Evolutionary conservation across 805 yeast genomes (phyloP).

Genomic region (Kuraishia hungarica): DNA sequence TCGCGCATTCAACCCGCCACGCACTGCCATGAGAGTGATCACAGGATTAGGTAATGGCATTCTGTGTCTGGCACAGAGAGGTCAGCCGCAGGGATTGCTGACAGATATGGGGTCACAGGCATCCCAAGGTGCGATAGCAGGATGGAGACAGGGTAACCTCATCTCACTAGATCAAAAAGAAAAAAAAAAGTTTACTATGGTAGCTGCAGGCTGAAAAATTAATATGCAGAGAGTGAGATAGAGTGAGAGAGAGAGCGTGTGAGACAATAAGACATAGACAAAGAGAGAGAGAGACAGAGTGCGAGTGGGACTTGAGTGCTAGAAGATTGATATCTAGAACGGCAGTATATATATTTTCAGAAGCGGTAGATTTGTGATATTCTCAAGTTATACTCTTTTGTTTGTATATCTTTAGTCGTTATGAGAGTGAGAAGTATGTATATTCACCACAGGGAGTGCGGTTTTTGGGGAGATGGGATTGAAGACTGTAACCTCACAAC

Average conservation of each 20-base stretch:
- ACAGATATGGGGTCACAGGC: neutral
- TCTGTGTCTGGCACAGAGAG: neutral
- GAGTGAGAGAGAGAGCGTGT: neutral
- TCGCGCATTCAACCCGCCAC: neutral
- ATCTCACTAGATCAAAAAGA: neutral
- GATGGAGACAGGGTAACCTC: neutral
- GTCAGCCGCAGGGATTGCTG: neutral
- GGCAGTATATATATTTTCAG: too few species aligned
- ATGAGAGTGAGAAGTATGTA: constrained; percentile 3
- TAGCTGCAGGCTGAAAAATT: neutral
- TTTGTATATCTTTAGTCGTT: neutral
- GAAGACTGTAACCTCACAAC: too few species aligned
- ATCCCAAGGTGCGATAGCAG: too few species aligned
- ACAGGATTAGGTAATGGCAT: neutral
- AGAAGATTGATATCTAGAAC: too few species aligned
- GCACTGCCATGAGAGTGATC: neutral
- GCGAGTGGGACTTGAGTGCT: neutral
- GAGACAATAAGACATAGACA: neutral
- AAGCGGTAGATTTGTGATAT: neutral
- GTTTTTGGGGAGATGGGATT: too few species aligned
- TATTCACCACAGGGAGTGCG: neutral
- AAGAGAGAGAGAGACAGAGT: neutral
- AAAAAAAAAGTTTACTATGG: neutral
- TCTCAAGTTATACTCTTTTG: neutral
- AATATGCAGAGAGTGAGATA: neutral